These are phyloP conservation scores for Cordyceps pruinosa DNA, from an alignment of 2,329 filamentous ascomycete genomes.

Conservation along the genomic window DNA sequence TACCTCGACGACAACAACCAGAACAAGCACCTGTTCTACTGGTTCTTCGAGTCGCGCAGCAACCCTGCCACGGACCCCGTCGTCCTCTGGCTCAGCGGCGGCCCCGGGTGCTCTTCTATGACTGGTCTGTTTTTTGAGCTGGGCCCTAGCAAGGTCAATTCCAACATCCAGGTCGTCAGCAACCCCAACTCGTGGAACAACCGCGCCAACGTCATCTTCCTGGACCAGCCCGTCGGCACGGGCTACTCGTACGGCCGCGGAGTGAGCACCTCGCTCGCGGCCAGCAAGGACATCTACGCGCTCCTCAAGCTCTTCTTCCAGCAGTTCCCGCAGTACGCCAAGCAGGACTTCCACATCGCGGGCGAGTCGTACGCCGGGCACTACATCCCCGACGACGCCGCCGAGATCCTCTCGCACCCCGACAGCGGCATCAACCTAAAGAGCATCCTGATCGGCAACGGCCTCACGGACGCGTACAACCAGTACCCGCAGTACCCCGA, in stretches of 20 bases:
- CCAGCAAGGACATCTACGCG: conserved; percentile 96
- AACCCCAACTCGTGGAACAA: conserved; percentile 94
- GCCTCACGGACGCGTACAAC: conserved; percentile 85
- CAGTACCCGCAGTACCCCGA: conserved; percentile 95
- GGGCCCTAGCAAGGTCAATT: conserved; percentile 76
- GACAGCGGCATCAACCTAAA: conserved; percentile 97
- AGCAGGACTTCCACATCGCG: conserved; percentile 96
- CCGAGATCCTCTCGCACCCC: conserved; percentile 89
- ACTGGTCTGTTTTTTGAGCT: conserved; percentile 98
- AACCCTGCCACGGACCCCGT: conserved; percentile 96
- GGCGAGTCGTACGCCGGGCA: conserved; percentile 94
- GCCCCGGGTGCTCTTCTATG: conserved; percentile 92
- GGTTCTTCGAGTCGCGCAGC: conserved; percentile 99
- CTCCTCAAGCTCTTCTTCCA: conserved; percentile 97
- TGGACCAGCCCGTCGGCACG: conserved; percentile 97
- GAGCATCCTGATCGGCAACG: conserved; percentile 92
- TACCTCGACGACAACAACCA: conserved; percentile 95
- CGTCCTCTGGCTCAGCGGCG: conserved; percentile 90
- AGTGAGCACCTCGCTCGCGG: conserved; percentile 89
- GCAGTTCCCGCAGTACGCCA: conserved; percentile 92
- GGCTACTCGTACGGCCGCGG: conserved; percentile 95
- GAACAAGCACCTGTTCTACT: conserved; percentile 98
- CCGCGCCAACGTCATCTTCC: conserved; percentile 97
- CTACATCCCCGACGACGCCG: conserved; percentile 88
- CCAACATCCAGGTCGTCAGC: conserved; percentile 73